Conservation (phyloP, 495 filamentous ascomycete species). For the Talaromyces adpressus region DNA sequence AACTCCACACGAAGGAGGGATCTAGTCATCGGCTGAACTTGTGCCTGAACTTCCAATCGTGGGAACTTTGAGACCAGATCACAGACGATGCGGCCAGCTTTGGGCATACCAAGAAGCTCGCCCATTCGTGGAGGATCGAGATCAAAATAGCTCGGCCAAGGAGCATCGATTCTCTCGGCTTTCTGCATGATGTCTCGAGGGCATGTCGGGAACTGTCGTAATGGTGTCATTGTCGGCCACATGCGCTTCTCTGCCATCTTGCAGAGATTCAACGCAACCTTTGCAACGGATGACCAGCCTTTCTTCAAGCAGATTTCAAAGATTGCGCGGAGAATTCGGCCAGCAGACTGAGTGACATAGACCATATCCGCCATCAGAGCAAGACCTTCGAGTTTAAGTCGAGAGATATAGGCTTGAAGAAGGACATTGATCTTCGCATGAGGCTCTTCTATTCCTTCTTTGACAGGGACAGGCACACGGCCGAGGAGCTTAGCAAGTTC, state of each 20-base stretch:
- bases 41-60: slow-evolving; percentile 81
- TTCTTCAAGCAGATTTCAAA: slow-evolving; percentile 97
- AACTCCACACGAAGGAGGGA: slow-evolving; percentile 94
- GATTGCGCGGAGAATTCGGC: slow-evolving; percentile 88
- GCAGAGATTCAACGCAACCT: slow-evolving; percentile 87
- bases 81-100: slow-evolving; percentile 80
- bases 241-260: slow-evolving; percentile 99
- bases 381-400: slow-evolving; percentile 87
- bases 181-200: slow-evolving; percentile 82
- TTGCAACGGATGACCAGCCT: slow-evolving; percentile 91
- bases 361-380: slow-evolving; percentile 98
- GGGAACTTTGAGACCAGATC: slow-evolving; percentile 87
- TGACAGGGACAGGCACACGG: slow-evolving; percentile 90
- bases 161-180: slow-evolving; percentile 89
- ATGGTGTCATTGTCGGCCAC: slow-evolving; percentile 98
- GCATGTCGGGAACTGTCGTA: slow-evolving; percentile 82
- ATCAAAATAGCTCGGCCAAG: slow-evolving; percentile 90
- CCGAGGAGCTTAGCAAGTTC: slow-evolving; percentile 88
- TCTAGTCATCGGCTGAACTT: slow-evolving; percentile 88
- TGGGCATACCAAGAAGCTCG: slow-evolving; percentile 87
- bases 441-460: slow-evolving; percentile 94
- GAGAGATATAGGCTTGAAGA: slow-evolving; percentile 92
- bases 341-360: slow-evolving; percentile 96
- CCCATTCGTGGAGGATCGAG: slow-evolving; percentile 96
- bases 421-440: slow-evolving; percentile 99